Evolutionary conservation across 768 basidiomycete genomes (phyloP).

Genomic region (Serendipita indica): DNA sequence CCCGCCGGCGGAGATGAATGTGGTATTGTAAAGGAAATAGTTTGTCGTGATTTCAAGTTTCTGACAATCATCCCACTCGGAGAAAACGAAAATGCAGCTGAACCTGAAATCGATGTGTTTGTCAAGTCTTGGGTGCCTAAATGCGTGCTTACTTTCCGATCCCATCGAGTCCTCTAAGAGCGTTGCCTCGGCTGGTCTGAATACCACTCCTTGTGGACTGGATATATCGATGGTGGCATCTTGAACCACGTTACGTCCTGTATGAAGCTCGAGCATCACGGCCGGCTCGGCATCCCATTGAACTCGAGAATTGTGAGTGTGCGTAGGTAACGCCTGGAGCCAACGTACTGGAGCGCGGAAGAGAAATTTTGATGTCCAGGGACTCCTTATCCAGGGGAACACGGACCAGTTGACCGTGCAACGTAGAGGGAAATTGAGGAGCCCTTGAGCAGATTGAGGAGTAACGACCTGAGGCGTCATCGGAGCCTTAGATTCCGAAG

Average conservation of each 20-base stretch:
- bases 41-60: constrained; percentile 6
- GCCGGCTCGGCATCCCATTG: constrained; percentile 45
- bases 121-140: not conserved
- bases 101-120: not conserved
- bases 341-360: constrained; percentile 21
- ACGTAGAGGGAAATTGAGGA: not conserved
- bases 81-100: not conserved
- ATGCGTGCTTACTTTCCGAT: not conserved
- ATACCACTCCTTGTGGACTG: constrained; percentile 32
- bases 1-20: constrained; percentile 8
- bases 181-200: constrained; percentile 12
- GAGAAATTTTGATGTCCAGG: constrained; percentile 41
- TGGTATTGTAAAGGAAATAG: constrained; percentile 10
- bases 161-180: not conserved
- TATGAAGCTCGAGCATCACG: constrained; percentile 41
- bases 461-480: not conserved
- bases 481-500: not conserved
- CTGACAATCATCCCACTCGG: not conserved
- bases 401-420: constrained; percentile 31
- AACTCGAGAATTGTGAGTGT: constrained; percentile 28
- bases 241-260: constrained; percentile 53
- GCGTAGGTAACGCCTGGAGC: not conserved
- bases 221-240: constrained; percentile 39
- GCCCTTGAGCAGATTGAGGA: not conserved
- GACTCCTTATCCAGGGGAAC: constrained; percentile 50